Evolutionary conservation across 2,329 filamentous ascomycete species (phyloP), one percentile per base, ranked within the genome.

Genomic region (Penicillium griseofulvum): DNA sequence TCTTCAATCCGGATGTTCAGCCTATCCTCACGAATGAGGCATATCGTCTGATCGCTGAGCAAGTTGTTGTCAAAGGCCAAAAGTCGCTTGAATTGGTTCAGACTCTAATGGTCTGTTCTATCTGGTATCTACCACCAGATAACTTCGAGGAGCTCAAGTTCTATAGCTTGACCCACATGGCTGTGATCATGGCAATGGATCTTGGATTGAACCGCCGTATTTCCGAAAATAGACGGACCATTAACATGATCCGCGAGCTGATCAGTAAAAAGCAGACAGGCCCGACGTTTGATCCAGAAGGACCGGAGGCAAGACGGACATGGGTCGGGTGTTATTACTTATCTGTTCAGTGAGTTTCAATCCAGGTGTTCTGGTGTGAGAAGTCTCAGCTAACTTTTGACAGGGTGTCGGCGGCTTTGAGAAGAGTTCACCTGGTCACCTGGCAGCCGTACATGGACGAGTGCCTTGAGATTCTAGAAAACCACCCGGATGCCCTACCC

Each of bases 81-180:
- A 96, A 95, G 77, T 90, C 84, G 34, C 74, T 96, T 17, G 91
- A 96, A 71, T 78, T 96, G 7, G 84, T 95, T 9, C 91, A 96
- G 74, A 84, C 89, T 1, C 76, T 96, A 38, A 82, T 90, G 55
- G 78, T 96, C 4, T 80, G 85, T 7, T 85, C 87, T n/a, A 82
- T 91, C 19, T 96, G 91, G 89, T 95, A 96, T 71, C 86, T 86
- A 70, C 90, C 90, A 16, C 91, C 91, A 0, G 87, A 93, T 62
- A 83, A 89, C 64, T 89, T 89, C 56, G 90, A 95, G 66, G 88
- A 94, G 74, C 84, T 93, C 67, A 94, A 94, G 69, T 95, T 94
- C 71, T 96, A 94, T 74, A 89, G 93, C 75, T 82, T 94, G 61
- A 85, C 91, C 43, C 90, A 96, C 70, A 85, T 90, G 67, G 88